These are phyloP conservation scores for Phaffia tasmanica DNA, from an alignment of 768 basidiomycete genomes.

Conservation along the genomic window DNA sequence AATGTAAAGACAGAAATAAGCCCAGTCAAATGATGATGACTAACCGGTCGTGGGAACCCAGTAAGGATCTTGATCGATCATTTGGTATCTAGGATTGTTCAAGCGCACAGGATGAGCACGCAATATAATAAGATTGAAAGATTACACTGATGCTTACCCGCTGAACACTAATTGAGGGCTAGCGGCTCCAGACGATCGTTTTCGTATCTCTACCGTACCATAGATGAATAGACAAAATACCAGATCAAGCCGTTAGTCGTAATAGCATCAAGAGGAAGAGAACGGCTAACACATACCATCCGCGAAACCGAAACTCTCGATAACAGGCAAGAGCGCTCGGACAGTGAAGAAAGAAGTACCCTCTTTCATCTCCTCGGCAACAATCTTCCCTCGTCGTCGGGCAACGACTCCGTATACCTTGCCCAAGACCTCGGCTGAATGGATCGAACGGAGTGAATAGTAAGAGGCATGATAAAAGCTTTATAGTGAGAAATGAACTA, in stretches of 20 bases:
- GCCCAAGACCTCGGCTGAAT: slow-evolving; percentile 81
- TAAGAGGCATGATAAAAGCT: neutral
- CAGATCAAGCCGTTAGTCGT: neutral
- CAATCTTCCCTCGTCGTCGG: slow-evolving; percentile 75
- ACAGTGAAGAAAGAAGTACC: slow-evolving; percentile 91
- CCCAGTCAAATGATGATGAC: neutral
- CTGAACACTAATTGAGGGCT: slow-evolving; percentile 95
- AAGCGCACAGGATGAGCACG: neutral
- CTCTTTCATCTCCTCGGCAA: slow-evolving; percentile 98
- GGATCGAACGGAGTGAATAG: neutral
- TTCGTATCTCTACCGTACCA: slow-evolving; percentile 68
- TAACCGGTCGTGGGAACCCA: slow-evolving; percentile 31
- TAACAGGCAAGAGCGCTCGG: slow-evolving; percentile 78
- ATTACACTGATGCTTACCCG: slow-evolving; percentile 48
- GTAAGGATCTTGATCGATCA: slow-evolving; percentile 55
- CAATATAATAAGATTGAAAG: neutral
- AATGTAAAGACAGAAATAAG: neutral
- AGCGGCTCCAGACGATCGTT: slow-evolving; percentile 89
- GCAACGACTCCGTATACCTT: slow-evolving; percentile 95
- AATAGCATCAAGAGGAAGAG: neutral
- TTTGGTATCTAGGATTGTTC: slow-evolving; percentile 57
- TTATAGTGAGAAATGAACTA: neutral
- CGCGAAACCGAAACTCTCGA: slow-evolving; percentile 95
- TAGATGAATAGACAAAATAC: neutral
- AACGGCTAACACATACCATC: slow-evolving; percentile 52